These are phyloP conservation scores for Deinandra increscens DNA, from an alignment of 129 eudicot species.

Conservation along the genomic window DNA sequence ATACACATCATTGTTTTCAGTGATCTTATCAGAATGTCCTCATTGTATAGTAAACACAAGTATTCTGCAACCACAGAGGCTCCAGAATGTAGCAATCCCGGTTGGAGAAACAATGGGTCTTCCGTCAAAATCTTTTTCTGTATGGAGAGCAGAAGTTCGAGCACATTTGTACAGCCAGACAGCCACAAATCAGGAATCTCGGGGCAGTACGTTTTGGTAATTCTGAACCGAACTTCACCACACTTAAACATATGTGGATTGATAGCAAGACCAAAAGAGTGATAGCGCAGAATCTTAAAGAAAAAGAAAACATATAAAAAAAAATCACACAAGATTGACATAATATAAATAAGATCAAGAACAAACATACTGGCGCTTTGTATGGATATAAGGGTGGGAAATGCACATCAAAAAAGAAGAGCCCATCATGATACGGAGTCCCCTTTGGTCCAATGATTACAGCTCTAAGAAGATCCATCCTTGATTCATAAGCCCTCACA, in stretches of 20 bases:
- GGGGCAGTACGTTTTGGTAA: not conserved
- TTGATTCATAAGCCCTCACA: slow-evolving; percentile 17
- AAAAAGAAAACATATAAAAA: not conserved
- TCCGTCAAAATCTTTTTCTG: not conserved
- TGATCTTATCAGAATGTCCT: not conserved
- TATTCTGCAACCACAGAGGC: not conserved
- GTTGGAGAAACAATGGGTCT: not conserved
- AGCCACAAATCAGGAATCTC: not conserved
- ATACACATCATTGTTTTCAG: not conserved
- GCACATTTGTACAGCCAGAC: not conserved
- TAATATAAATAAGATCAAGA: too few species aligned
- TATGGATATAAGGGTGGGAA: too few species aligned
- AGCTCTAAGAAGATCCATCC: too few species aligned
- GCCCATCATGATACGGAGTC: too few species aligned
- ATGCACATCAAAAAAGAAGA: too few species aligned
- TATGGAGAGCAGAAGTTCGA: not conserved
- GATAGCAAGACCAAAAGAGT: not conserved
- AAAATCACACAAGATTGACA: too few species aligned
- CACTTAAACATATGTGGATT: not conserved
- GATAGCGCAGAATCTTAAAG: not conserved
- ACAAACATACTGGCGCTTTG: too few species aligned
- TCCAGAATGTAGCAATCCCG: not conserved
- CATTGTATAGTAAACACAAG: not conserved
- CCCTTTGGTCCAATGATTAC: too few species aligned
- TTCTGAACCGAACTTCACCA: not conserved